A percentile compares a stretch with the other conserved stretches of the same genome.
These are phyloP conservation scores for Penicillium simplicissimum DNA, from an alignment of 495 filamentous ascomycete species.

Conservation along the genomic window DNA sequence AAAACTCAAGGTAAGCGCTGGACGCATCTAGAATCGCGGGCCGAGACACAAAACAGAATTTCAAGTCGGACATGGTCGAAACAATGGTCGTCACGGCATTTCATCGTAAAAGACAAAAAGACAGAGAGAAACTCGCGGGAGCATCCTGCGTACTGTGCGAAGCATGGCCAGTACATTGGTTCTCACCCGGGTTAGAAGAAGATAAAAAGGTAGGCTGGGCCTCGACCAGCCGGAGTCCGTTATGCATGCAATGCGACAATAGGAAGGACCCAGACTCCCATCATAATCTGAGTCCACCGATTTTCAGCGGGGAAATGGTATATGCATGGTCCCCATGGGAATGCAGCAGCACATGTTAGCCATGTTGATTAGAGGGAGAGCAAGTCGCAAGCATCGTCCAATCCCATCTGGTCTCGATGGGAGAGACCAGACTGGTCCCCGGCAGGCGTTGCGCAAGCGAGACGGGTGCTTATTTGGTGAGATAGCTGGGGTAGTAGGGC, in stretches of 20 bases:
- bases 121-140: not conserved
- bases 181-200: not conserved
- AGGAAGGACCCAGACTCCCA: slow-evolving; percentile 1
- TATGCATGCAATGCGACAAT: not conserved
- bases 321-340: not conserved
- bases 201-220: not conserved
- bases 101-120: slow-evolving; percentile 36
- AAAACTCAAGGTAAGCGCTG: slow-evolving; percentile 13
- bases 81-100: slow-evolving; percentile 38
- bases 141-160: not conserved
- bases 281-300: not conserved
- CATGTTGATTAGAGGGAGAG: not conserved
- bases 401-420: not conserved
- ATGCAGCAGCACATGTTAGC: not conserved
- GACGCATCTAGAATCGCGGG: slow-evolving; percentile 29
- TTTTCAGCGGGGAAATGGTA: not conserved
- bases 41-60: slow-evolving; percentile 13
- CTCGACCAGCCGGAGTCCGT: slow-evolving; percentile 1
- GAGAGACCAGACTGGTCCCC: not conserved
- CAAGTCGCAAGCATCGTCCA: not conserved
- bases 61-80: slow-evolving; percentile 17
- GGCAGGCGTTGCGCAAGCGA: not conserved
- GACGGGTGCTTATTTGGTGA: slow-evolving; percentile 28
- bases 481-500: slow-evolving; percentile 35
- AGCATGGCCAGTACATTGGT: not conserved